Evolutionary conservation across 495 filamentous ascomycete species (phyloP).

Genomic region (Penicillium ochrochloron): DNA sequence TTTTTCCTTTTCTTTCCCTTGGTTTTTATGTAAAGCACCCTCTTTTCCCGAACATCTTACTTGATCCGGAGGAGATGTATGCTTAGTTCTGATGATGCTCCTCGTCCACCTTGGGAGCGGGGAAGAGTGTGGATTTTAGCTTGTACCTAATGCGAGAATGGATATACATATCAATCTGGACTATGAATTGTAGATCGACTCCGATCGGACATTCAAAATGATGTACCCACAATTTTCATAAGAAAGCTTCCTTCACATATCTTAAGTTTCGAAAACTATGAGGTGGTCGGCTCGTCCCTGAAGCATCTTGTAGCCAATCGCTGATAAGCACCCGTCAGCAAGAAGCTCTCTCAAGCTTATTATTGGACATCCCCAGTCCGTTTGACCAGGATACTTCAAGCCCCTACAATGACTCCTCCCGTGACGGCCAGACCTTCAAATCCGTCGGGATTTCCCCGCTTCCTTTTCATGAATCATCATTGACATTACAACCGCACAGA

Average conservation of each 20-base stretch:
- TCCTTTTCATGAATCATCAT: not conserved
- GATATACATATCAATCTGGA: conserved; percentile 17
- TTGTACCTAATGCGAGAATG: conserved; percentile 45
- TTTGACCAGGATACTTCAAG: too few species aligned
- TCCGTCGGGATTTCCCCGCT: conserved; percentile 4
- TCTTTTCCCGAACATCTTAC: not conserved
- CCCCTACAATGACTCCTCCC: not conserved
- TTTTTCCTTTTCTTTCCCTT: conserved; percentile 18
- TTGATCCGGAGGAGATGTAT: conserved; percentile 1
- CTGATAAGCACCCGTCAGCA: too few species aligned
- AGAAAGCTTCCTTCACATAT: too few species aligned
- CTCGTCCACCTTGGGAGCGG: conserved; percentile 13
- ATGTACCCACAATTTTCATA: too few species aligned
- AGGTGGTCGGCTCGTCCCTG: too few species aligned
- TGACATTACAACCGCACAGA: not conserved
- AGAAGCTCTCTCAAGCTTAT: too few species aligned
- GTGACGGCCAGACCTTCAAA: not conserved
- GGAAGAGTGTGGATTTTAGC: conserved; percentile 23
- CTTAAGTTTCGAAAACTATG: too few species aligned
- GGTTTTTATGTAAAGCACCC: not conserved
- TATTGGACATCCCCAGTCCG: too few species aligned
- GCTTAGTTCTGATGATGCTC: conserved; percentile 10
- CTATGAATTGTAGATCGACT: not conserved
- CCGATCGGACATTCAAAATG: too few species aligned
- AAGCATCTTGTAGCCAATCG: too few species aligned